Base-by-base conservation (phyloP, 2,329 filamentous ascomycete genomes). In the Shiraia sp. region DNA sequence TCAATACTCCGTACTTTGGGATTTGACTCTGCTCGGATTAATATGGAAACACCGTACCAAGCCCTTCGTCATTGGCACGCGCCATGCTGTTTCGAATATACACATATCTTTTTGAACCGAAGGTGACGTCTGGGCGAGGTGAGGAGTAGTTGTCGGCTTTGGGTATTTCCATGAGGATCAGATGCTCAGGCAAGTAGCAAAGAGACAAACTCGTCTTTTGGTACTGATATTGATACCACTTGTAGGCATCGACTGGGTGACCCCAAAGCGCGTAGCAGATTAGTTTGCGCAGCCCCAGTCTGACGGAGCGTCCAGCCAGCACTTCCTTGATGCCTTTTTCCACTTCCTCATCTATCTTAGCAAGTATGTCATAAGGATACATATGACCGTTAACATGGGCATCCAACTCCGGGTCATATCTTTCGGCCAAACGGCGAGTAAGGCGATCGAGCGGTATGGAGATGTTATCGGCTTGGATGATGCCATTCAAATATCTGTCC, bases 161-260 rank as follows among this genome's bases (percentile, higher is more conserved):
- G 0, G 55, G 52, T 3, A 61, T 27, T 5, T 60, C 42, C 3
- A 38, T 30, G 2, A 63, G 49, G 1, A 59, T 49, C 6, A 60
- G 47, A 34, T 65, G 61, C 44, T 63, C 61, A 2, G 59, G 54
- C 1, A 63, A 38, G 36, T 63, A 63, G 9, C 51, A 34, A 27
- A 63, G 55, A 3, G 52, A 43, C 23, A 63, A 26, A 34, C 51
- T 56, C 3, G 53, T 51, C 4, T 50, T 47, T 29, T 61, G 61
- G 14, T 57, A 57, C n/a, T 50, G 53, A 29, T 63, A 63, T 42
- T 61, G 55, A 27, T 50, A 65, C 45, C 53, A 63, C 38, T 65
- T 63, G 49, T 58, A 65, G 0, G 59, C 58, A 32, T 65, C 61
- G 3, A 58, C 45, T 2, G 57, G 54, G n/a, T 65, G 61, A 6